phyloP scores from a whole-genome alignment of 1,284 basidiomycete genomes.

The Laetiporus sulphureus region DNA sequence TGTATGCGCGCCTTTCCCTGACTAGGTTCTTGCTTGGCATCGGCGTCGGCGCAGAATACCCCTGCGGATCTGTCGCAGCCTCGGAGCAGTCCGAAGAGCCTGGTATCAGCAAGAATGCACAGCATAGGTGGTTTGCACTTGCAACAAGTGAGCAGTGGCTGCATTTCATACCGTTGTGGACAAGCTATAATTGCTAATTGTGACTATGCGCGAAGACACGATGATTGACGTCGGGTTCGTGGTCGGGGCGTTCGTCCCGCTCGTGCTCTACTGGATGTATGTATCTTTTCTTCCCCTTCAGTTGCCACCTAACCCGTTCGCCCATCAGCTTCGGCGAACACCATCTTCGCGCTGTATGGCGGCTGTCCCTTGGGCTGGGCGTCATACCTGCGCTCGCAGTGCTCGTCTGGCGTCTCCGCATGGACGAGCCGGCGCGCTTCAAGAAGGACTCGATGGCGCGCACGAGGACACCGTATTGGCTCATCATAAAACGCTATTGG shows the following conservation, averaged over 20 bases:
- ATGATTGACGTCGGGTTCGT: conserved; percentile 93
- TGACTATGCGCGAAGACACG: too few species aligned
- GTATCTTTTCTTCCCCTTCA: conserved; percentile 22
- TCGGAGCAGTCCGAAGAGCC: conserved; percentile 87
- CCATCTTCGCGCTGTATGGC: conserved; percentile 84
- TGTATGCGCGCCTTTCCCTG: neutral
- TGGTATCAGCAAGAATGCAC: conserved; percentile 69
- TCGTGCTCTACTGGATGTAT: conserved; percentile 83
- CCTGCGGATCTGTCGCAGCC: conserved; percentile 86
- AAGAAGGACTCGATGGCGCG: conserved; percentile 73
- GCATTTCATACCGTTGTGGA: conserved; percentile 1
- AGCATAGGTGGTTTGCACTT: conserved; percentile 82
- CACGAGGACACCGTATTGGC: conserved; percentile 67
- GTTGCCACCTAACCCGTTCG: neutral
- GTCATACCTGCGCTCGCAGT: conserved; percentile 76
- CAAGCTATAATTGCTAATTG: too few species aligned
- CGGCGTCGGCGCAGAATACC: conserved; percentile 87
- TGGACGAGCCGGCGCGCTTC: conserved; percentile 74
- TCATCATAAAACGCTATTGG: conserved; percentile 83
- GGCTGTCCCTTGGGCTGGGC: conserved; percentile 85
- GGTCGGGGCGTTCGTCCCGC: conserved; percentile 75
- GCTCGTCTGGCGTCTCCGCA: conserved; percentile 81
- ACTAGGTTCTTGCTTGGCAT: conserved; percentile 75
- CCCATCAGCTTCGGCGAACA: conserved; percentile 59
- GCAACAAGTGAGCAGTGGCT: conserved; percentile 78